Evolutionary conservation across 225 moss, liverwort and hornwort species (phyloP).

Genomic region (Pleurozium schreberi): DNA sequence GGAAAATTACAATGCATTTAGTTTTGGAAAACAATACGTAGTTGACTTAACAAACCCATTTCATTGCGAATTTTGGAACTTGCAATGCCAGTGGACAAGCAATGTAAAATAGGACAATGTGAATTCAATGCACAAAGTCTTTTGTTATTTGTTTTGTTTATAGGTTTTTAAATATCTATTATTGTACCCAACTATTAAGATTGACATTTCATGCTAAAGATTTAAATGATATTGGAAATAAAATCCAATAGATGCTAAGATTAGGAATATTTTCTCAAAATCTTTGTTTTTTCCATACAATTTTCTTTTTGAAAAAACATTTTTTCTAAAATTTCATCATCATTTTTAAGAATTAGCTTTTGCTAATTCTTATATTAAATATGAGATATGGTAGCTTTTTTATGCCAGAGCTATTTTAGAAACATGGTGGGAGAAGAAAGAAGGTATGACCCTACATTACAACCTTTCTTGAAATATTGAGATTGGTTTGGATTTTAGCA

Average conservation of each 20-base stretch:
- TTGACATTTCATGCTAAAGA: background rate
- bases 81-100: background rate
- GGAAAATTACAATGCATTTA: background rate
- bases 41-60: too few relatives aligned
- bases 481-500: background rate
- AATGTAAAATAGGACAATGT: background rate
- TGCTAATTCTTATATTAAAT: rapidly evolving
- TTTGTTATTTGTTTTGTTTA: background rate
- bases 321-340: background rate
- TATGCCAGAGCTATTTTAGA: background rate
- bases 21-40: background rate
- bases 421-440: background rate
- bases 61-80: background rate
- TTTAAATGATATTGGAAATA: background rate
- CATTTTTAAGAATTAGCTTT: background rate
- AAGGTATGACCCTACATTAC: background rate
- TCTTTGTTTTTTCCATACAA: rapidly evolving
- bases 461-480: background rate
- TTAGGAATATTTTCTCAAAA: background rate
- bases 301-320: background rate
- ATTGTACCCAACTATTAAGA: rapidly evolving
- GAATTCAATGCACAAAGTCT: background rate
- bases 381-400: rapidly evolving
- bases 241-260: rapidly evolving
- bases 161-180: background rate